phyloP scores from a whole-genome alignment of 2,329 filamentous ascomycete species.

The Stagonosporopsis rhizophila region DNA sequence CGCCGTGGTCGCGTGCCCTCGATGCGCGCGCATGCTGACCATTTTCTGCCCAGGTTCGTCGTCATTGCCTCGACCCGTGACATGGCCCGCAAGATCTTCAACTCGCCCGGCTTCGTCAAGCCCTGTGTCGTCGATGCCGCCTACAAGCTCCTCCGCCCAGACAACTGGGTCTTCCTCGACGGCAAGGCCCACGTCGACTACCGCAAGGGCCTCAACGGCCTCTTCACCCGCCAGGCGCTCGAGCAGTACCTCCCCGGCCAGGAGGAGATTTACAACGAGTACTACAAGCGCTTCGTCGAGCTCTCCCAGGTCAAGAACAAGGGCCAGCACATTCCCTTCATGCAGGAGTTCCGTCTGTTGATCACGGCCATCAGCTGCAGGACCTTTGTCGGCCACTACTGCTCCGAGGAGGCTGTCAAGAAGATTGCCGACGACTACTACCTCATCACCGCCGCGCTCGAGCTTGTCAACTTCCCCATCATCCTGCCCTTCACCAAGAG shows the following conservation, averaged over 20 bases:
- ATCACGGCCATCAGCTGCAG: constrained; percentile 95
- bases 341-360: constrained; percentile 89
- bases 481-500: constrained; percentile 94
- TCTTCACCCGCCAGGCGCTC: constrained; percentile 92
- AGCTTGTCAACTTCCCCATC: constrained; percentile 88
- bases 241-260: constrained; percentile 88
- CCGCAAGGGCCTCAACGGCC: constrained; percentile 91
- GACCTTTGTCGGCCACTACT: constrained; percentile 97
- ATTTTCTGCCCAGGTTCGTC: constrained; percentile 73
- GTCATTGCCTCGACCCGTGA: constrained; percentile 95
- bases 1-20: constrained; percentile 6
- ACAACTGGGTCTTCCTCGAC: constrained; percentile 98
- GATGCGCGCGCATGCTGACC: constrained; percentile 22
- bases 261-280: constrained; percentile 87
- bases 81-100: constrained; percentile 96
- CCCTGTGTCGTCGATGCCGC: constrained; percentile 95
- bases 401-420: constrained; percentile 87
- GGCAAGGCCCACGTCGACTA: constrained; percentile 95
- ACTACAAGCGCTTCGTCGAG: constrained; percentile 80
- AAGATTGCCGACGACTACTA: constrained; percentile 97
- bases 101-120: constrained; percentile 89
- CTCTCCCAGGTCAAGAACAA: constrained; percentile 72
- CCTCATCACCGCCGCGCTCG: constrained; percentile 91
- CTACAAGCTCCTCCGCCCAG: constrained; percentile 87
- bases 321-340: constrained; percentile 82